Evolutionary conservation across 2,329 filamentous ascomycete species (phyloP), one percentile per base, ranked within the genome.

Genomic region (Cordyceps javanica): DNA sequence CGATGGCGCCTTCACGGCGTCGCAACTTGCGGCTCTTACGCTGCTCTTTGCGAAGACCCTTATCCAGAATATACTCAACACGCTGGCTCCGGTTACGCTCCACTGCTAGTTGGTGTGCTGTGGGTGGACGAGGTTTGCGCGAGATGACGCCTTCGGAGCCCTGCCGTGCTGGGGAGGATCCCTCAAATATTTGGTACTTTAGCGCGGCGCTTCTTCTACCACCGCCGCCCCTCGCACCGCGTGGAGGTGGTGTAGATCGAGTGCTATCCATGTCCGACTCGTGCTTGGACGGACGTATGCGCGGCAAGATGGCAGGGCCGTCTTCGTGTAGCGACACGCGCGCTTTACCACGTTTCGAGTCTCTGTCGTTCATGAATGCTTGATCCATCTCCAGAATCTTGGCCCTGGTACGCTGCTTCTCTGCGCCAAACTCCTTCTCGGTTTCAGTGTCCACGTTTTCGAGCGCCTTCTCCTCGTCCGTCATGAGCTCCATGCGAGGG

Each of bases 21-120:
- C 89, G 82, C 19, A 73, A 67, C 64, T 85, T 85, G 48, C 84
- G 82, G 13, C 85, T 81, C 57, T 77, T 77, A 66, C 85, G 82
- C 66, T 91, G 87, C 53, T 83, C 77, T 62, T 78, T 80, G 50
- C 87, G 83, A 34, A 93, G 75, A 30, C 87, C 86, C n/a, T 86
- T 83, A 63, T 90, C 87, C 16, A 94, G 81, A 53, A 91, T 89
- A 65, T 91, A 87, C 66, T 91, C 87, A n/a, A 93, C 89, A 6
- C 89, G 85, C 66, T 90, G 84, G 60, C 84, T 88, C 19, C 90
- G 80, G 70, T 92, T 91, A 57, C 86, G 82, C 69, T 91, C 89
- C 1, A 94, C 88, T 0, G 89, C 89, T 39, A 91, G 76, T 71
- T 94, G 90, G 70, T 94, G 90, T 36, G 89, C 88, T 0, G 90